phyloP scores from a whole-genome alignment of 2,329 filamentous ascomycete species.

The Colletotrichum destructivum region DNA sequence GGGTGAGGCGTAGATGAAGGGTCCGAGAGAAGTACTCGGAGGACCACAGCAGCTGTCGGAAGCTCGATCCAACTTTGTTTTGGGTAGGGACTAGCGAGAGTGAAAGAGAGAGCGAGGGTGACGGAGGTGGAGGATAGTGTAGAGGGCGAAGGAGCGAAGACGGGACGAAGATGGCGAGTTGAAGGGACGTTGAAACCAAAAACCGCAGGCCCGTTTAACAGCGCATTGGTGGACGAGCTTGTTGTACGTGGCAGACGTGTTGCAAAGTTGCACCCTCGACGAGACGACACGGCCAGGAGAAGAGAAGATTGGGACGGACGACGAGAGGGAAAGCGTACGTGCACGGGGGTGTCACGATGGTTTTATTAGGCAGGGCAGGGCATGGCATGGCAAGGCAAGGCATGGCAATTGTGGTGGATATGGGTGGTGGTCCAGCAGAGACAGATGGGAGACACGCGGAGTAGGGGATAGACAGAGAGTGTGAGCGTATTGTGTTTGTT shows the following conservation, averaged over 20 bases:
- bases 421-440: constrained; percentile 21
- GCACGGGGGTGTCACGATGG: constrained; percentile 39
- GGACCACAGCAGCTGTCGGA: constrained; percentile 1
- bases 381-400: background rate
- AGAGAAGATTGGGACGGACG: background rate
- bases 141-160: constrained; percentile 10
- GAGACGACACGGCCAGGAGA: constrained; percentile 24
- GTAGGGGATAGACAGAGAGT: constrained; percentile 28
- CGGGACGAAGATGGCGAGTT: constrained; percentile 24
- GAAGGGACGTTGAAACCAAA: constrained; percentile 33
- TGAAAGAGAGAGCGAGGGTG: background rate
- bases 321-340: background rate
- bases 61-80: constrained; percentile 25
- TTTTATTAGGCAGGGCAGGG: constrained; percentile 30
- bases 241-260: constrained; percentile 30
- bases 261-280: constrained; percentile 25
- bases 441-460: constrained; percentile 27
- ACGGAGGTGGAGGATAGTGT: background rate
- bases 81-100: background rate
- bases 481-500: background rate
- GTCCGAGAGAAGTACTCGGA: constrained; percentile 3
- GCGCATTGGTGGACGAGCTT: constrained; percentile 31
- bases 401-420: constrained; percentile 20
- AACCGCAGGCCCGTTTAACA: constrained; percentile 27
- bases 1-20: constrained; percentile 22